Evolutionary conservation across 2,329 filamentous ascomycete genomes (phyloP), one percentile per base, ranked within the genome.

Genomic region (Fusarium multiceps): DNA sequence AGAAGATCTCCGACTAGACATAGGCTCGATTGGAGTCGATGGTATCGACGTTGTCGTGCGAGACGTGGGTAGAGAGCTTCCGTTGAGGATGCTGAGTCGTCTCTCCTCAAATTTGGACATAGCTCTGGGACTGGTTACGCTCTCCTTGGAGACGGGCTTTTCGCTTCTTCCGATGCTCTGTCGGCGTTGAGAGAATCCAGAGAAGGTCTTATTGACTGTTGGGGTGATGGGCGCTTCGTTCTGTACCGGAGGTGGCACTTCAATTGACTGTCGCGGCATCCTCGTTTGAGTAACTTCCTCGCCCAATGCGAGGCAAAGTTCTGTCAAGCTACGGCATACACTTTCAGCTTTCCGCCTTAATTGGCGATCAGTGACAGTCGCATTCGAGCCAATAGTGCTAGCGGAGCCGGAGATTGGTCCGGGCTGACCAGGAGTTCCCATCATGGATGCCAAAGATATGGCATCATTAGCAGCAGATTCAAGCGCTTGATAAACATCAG

Each of bases 291-390:
- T 75, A 6, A 77, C 78, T 42, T 89, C 87, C 68, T 93, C 92
- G 30, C 90, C 90, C 56, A 99, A 83, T 1, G 94, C 92, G 59
- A 99, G 87, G 77, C 93, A 97, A 9, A 99, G 85, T 79, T 99
- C 96, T 0, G 95, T 98, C 70, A 99, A 82, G 75, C 92, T 96
- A 56, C 95, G 91, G 78, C 96, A 98, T 77, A 99, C 89, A 76
- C 92, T 94, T 77, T 99, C 95, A 28, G 93, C 93, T 80, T 97
- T 98, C 67, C 95, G 89, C 50, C 94, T 89, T 18, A 97, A 85
- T 77, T 97, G 93, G 53, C 96, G 89, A 77, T 99, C 95, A 2
- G 92, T 90, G 13, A 90, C 81, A 1, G 83, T 84, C 14, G 82
- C 79, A 53, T 81, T 80, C 34, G 82, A 80, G 30, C 90, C 88